Conservation (phyloP, 345 rosid genomes). For the Rhodomyrtus tomentosa region DNA sequence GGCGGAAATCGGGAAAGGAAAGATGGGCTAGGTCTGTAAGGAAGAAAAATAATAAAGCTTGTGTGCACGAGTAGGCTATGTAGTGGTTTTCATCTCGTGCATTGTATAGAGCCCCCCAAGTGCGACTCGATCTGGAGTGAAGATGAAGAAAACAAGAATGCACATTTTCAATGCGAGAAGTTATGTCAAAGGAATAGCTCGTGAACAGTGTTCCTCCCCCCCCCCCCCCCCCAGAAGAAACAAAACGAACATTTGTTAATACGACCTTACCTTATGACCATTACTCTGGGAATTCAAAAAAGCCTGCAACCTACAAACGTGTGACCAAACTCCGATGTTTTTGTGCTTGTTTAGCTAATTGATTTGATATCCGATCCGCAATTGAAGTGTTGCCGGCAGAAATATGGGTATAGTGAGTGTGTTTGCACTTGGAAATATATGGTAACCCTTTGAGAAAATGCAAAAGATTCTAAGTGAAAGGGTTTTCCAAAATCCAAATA, state of each 20-base stretch:
- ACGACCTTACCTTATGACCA: not conserved
- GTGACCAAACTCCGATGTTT: not conserved
- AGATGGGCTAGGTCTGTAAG: not conserved
- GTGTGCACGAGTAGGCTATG: not conserved
- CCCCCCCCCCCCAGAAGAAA: no score
- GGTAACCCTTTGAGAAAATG: no score
- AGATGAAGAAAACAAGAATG: not conserved
- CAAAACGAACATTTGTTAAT: not conserved
- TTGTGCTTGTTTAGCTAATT: not conserved
- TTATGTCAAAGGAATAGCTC: not conserved
- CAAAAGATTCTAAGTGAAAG: no score
- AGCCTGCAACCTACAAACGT: not conserved
- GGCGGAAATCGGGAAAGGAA: not conserved
- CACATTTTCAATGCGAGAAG: not conserved
- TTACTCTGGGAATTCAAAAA: not conserved
- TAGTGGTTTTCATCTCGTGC: not conserved
- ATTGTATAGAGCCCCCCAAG: not conserved
- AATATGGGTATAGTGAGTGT: no score
- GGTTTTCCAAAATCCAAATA: no score
- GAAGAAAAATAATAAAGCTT: not conserved
- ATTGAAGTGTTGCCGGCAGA: no score
- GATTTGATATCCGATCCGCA: no score
- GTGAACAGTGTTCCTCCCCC: no score
- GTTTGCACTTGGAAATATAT: no score
- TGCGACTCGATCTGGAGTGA: not conserved